Conservation (phyloP, 345 rosid genomes). For the Erucastrum elatum region DNA sequence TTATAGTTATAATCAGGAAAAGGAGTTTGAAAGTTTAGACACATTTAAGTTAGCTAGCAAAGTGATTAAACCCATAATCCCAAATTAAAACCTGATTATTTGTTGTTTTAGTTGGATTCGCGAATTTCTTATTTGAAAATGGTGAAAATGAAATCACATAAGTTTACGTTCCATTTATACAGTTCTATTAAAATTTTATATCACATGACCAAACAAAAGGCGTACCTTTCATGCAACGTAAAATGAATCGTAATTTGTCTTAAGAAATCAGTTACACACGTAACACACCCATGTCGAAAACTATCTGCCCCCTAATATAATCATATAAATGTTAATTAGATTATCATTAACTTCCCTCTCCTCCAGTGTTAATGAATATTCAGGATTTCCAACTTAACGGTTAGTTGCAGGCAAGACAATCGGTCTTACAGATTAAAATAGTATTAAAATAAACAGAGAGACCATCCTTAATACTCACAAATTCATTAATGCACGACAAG, state of each 20-base stretch:
- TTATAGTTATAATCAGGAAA: background rate
- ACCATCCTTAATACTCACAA: background rate
- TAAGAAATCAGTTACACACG: background rate
- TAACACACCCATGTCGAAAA: too few relatives aligned
- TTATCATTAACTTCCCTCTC: background rate
- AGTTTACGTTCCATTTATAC: constrained; percentile 23
- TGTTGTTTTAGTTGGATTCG: background rate
- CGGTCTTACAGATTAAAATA: background rate
- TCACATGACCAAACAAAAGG: constrained; percentile 11
- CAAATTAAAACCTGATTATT: background rate
- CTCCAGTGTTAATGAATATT: background rate
- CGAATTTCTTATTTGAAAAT: constrained; percentile 4
- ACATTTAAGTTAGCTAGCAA: constrained; percentile 10
- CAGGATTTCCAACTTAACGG: background rate
- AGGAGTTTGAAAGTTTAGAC: background rate
- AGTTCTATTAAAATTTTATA: background rate
- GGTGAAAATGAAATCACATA: constrained; percentile 29
- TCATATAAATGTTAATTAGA: background rate
- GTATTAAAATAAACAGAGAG: background rate
- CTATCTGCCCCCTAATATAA: too few relatives aligned
- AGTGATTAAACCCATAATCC: constrained; percentile 5
- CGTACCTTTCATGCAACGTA: background rate
- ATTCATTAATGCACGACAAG: background rate
- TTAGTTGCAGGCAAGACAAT: background rate
- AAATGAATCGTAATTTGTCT: background rate